phyloP scores from a whole-genome alignment of 2,329 filamentous ascomycete genomes.

The Aspergillus fumigatiaffinis region DNA sequence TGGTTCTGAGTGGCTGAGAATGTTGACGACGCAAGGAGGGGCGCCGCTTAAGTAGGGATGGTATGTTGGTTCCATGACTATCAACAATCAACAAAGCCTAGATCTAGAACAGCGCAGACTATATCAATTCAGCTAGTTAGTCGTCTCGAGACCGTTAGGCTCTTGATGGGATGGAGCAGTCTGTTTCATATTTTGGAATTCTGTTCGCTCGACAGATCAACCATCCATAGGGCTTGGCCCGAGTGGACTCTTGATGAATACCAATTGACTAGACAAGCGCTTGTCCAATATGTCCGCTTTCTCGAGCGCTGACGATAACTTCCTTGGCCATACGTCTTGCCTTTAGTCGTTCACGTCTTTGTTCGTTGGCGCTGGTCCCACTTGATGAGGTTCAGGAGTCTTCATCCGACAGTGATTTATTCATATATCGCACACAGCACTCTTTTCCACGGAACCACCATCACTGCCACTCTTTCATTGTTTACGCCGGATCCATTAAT shows the following conservation, averaged over 20 bases:
- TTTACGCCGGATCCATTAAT: not conserved
- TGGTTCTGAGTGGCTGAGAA: not conserved
- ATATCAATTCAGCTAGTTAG: not conserved
- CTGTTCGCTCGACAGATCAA: too few species aligned
- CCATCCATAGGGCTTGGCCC: not conserved
- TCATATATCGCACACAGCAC: not conserved
- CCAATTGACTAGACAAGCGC: not conserved
- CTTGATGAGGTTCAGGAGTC: not conserved
- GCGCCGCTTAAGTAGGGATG: not conserved
- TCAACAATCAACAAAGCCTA: not conserved
- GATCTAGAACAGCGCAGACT: not conserved
- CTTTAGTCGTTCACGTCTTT: not conserved
- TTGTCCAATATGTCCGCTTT: not conserved
- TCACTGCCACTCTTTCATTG: conserved; percentile 4
- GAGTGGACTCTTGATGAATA: not conserved
- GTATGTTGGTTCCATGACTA: not conserved
- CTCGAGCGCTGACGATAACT: not conserved
- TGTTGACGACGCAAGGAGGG: not conserved
- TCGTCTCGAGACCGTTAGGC: not conserved
- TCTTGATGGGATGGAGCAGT: not conserved
- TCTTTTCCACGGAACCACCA: not conserved
- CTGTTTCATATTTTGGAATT: not conserved
- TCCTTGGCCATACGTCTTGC: not conserved
- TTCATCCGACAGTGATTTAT: not conserved
- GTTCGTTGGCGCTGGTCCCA: not conserved